Evolutionary conservation across 2,329 filamentous ascomycete genomes (phyloP).

Genomic region (Coniochaeta sp.): DNA sequence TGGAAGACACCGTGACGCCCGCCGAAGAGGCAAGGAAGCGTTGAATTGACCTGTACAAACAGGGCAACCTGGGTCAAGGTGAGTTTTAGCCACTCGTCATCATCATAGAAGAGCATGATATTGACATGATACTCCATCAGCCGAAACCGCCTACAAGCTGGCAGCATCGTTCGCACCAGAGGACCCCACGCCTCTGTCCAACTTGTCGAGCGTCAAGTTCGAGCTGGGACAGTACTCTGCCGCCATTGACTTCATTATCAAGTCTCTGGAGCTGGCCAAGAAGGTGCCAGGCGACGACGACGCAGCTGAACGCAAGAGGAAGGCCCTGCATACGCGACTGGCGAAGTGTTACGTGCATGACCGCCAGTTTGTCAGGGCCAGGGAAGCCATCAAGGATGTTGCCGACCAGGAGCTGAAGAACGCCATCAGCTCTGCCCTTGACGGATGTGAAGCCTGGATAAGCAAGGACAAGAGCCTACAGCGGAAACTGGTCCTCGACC

Average conservation of each 20-base stretch:
- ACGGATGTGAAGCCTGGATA: conserved; percentile 1
- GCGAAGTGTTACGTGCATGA: conserved; percentile 14
- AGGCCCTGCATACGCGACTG: conserved; percentile 10
- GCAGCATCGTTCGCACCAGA: conserved; percentile 9
- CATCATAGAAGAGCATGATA: not conserved
- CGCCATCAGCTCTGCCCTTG: not conserved
- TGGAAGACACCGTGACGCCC: not conserved
- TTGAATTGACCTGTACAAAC: conserved; percentile 11
- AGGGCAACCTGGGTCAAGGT: conserved; percentile 7
- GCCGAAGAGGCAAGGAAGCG: conserved; percentile 3
- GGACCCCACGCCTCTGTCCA: conserved; percentile 12
- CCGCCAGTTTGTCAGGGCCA: conserved; percentile 7
- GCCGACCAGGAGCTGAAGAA: conserved; percentile 1
- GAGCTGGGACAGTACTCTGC: conserved; percentile 13
- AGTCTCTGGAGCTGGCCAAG: conserved; percentile 8
- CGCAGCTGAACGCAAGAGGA: conserved; percentile 7
- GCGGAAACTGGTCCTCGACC: conserved; percentile 8
- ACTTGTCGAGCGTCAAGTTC: conserved; percentile 15
- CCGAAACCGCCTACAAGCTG: conserved; percentile 8
- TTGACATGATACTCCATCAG: not conserved
- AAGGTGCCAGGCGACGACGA: not conserved
- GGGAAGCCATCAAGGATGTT: conserved; percentile 5
- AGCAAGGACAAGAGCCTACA: not conserved
- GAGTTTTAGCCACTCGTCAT: not conserved
- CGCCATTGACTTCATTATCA: conserved; percentile 7